phyloP scores from a whole-genome alignment of 2,329 filamentous ascomycete genomes.

The Emericellopsis cladophorae region DNA sequence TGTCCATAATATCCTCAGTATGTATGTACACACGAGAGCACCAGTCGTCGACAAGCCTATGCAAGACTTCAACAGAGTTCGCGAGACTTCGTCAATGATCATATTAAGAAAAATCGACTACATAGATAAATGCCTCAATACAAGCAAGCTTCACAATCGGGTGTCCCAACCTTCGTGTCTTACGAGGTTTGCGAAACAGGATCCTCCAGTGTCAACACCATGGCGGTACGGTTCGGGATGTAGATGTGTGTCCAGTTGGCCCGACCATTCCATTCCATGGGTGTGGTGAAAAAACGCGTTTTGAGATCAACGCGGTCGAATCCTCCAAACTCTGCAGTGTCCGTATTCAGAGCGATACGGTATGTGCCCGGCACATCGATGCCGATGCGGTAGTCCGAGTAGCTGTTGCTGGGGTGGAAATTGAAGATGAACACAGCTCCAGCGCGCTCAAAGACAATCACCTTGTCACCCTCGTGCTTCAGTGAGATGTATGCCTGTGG shows the following conservation, averaged over 20 bases:
- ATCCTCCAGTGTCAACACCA: slow-evolving; percentile 50
- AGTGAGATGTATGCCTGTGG: slow-evolving; percentile 84
- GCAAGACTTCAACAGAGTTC: no score
- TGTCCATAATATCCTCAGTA: no score
- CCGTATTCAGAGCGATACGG: slow-evolving; percentile 71
- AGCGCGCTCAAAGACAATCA: slow-evolving; percentile 88
- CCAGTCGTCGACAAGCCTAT: no score
- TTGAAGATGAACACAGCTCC: slow-evolving; percentile 93
- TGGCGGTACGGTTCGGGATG: slow-evolving; percentile 67
- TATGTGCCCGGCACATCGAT: slow-evolving; percentile 80
- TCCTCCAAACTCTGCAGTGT: slow-evolving; percentile 67
- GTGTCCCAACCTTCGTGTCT: background rate
- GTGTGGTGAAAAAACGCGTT: slow-evolving; percentile 87
- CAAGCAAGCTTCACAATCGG: background rate
- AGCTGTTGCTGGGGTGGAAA: slow-evolving; percentile 77
- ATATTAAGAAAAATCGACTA: no score
- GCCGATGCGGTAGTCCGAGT: slow-evolving; percentile 84
- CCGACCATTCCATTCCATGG: slow-evolving; percentile 79
- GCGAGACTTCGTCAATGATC: no score
- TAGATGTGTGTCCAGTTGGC: slow-evolving; percentile 91
- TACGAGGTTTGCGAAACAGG: slow-evolving; percentile 9
- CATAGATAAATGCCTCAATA: background rate
- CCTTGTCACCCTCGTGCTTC: slow-evolving; percentile 89
- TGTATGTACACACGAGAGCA: no score
- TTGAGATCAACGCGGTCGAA: slow-evolving; percentile 62